Evolutionary conservation across 192 early-diverging fungal species (phyloP).

Genomic region (Gigaspora rosea): DNA sequence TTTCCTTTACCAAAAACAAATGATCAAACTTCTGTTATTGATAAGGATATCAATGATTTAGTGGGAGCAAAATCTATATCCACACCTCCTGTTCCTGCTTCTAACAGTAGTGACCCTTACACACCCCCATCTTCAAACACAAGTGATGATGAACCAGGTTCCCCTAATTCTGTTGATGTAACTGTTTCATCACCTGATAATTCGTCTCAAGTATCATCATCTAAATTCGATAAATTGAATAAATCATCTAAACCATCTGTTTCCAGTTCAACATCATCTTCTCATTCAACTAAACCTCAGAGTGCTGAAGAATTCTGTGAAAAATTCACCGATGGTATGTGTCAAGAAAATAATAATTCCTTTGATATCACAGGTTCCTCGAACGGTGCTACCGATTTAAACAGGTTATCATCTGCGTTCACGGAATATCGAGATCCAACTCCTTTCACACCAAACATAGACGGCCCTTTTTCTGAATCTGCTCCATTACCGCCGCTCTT

Average conservation of each 20-base stretch:
- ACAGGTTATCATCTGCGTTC: slow-evolving; percentile 1
- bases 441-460: slow-evolving; percentile 29
- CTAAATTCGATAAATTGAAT: too few species aligned
- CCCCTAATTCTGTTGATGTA: not conserved
- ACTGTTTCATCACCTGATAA: not conserved
- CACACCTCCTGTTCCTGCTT: not conserved
- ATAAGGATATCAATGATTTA: slow-evolving; percentile 22
- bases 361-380: not conserved
- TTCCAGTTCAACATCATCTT: not conserved
- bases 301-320: slow-evolving; percentile 31
- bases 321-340: slow-evolving; percentile 29
- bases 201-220: not conserved
- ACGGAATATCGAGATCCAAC: slow-evolving; percentile 30
- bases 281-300: slow-evolving; percentile 24
- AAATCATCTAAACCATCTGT: too few species aligned
- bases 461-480: slow-evolving; percentile 17
- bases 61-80: not conserved
- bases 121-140: slow-evolving; percentile 36
- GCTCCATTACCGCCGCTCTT: slow-evolving; percentile 21
- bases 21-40: not conserved
- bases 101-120: not conserved
- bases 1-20: slow-evolving; percentile 46
- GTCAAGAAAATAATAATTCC: not conserved
- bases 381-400: not conserved
- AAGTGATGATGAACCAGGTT: slow-evolving; percentile 25